phyloP scores from a whole-genome alignment of 306 rosid species.

The Cucurbita maxima region DNA sequence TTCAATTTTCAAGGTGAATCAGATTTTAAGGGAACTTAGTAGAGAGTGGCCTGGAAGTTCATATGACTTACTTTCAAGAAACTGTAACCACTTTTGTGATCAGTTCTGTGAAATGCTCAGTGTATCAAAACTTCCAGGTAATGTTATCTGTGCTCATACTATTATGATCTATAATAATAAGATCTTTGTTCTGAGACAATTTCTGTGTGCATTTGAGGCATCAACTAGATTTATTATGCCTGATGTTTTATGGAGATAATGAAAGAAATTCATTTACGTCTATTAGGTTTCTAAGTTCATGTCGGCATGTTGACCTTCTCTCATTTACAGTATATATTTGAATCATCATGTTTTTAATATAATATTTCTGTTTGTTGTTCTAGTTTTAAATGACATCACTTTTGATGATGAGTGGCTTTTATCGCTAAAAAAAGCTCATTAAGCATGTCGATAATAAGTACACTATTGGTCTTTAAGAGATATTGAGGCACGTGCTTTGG shows the following conservation, averaged over 20 bases:
- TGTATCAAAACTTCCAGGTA: conserved; percentile 94
- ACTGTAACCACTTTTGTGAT: conserved; percentile 98
- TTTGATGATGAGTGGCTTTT: not conserved
- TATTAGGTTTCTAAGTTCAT: not conserved
- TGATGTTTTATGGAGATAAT: not conserved
- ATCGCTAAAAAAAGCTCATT: not conserved
- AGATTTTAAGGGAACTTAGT: conserved; percentile 87
- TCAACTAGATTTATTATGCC: not conserved
- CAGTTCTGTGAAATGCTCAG: conserved; percentile 78
- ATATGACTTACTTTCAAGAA: conserved; percentile 78
- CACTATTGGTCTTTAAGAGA: not conserved
- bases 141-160: not conserved
- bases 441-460: not conserved
- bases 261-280: not conserved
- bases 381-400: not conserved
- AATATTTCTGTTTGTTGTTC: not conserved
- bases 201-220: not conserved
- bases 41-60: conserved; percentile 92
- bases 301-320: not conserved
- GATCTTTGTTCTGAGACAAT: not conserved
- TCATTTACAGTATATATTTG: not conserved
- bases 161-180: not conserved
- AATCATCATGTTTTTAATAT: not conserved
- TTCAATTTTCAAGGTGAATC: conserved; percentile 67
- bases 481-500: not conserved